Conservation (phyloP, 495 filamentous ascomycete genomes). For the Aspergillus affinis region DNA sequence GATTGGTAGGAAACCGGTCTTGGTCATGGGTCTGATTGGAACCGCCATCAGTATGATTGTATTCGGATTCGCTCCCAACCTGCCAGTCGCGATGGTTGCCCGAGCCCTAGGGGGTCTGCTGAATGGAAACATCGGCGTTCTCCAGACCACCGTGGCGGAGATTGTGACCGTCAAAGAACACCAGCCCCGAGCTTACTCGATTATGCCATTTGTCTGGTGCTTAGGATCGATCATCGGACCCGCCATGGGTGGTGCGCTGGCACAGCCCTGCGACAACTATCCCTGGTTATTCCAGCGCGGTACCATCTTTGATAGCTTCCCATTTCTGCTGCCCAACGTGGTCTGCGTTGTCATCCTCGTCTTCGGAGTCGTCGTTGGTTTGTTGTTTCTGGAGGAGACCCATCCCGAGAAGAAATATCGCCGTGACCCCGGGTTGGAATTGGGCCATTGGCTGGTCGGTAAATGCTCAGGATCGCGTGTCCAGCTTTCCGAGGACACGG, state of each 20-base stretch:
- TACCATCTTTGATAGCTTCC: conserved; percentile 78
- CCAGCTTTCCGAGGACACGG: conserved; percentile 35
- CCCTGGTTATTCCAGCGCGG: conserved; percentile 72
- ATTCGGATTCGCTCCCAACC: conserved; percentile 86
- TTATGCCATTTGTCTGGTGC: conserved; percentile 99
- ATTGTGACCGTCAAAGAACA: conserved; percentile 88
- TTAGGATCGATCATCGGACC: conserved; percentile 90
- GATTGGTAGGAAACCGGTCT: conserved; percentile 88
- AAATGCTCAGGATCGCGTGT: conserved; percentile 43
- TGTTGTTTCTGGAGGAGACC: conserved; percentile 93
- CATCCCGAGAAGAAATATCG: conserved; percentile 78
- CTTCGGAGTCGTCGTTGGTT: conserved; percentile 75
- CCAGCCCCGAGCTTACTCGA: conserved; percentile 87
- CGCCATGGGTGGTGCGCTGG: conserved; percentile 83
- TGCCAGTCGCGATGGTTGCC: conserved; percentile 81
- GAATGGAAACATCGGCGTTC: conserved; percentile 94
- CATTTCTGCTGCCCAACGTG: conserved; percentile 91
- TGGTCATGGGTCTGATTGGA: conserved; percentile 82
- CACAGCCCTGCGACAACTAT: conserved; percentile 79
- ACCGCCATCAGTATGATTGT: conserved; percentile 91
- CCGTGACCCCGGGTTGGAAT: conserved; percentile 71
- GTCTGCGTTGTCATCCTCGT: conserved; percentile 80
- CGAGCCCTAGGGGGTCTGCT: conserved; percentile 86
- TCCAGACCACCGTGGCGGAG: conserved; percentile 93
- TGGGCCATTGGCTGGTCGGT: conserved; percentile 71